Evolutionary conservation across 2,329 filamentous ascomycete genomes (phyloP).

Genomic region (Cephalotrichum gorgonifer): DNA sequence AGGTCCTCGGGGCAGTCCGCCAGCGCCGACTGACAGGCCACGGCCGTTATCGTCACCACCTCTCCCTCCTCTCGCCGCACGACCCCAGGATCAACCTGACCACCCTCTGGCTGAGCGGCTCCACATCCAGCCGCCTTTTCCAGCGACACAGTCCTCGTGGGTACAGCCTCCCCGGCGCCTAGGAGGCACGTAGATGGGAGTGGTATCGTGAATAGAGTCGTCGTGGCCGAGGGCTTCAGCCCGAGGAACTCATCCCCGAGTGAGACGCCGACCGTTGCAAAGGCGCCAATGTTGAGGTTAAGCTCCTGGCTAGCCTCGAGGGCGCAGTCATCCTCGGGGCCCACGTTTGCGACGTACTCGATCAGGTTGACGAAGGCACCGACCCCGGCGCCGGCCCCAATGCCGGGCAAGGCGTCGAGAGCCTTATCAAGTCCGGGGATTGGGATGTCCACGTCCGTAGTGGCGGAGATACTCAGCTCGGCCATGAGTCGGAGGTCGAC

Average conservation of each 20-base stretch:
- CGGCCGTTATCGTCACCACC: neutral
- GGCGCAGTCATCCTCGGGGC: neutral
- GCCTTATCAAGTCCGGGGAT: slow-evolving; percentile 1
- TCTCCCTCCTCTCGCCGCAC: neutral
- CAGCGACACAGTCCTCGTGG: neutral
- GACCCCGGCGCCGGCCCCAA: slow-evolving; percentile 3
- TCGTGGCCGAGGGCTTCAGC: slow-evolving; percentile 1
- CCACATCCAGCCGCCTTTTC: neutral
- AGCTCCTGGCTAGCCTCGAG: slow-evolving; percentile 3
- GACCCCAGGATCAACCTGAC: too few species aligned
- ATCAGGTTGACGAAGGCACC: slow-evolving; percentile 5
- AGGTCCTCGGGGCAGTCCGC: slow-evolving; percentile 2
- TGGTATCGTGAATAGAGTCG: slow-evolving; percentile 1
- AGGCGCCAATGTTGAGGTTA: slow-evolving; percentile 5
- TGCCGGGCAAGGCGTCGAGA: neutral
- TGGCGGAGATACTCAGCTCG: neutral
- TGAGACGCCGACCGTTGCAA: neutral
- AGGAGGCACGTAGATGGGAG: slow-evolving; percentile 1
- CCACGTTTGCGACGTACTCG: slow-evolving; percentile 2
- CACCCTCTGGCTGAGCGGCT: too few species aligned
- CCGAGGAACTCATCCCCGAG: slow-evolving; percentile 2
- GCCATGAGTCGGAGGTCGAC: slow-evolving; percentile 3
- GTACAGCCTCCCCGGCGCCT: neutral
- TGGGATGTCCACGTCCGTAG: neutral
- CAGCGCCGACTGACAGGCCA: neutral